Base-by-base conservation (phyloP, 805 yeast genomes). In the Metschnikowia shivogae region DNA sequence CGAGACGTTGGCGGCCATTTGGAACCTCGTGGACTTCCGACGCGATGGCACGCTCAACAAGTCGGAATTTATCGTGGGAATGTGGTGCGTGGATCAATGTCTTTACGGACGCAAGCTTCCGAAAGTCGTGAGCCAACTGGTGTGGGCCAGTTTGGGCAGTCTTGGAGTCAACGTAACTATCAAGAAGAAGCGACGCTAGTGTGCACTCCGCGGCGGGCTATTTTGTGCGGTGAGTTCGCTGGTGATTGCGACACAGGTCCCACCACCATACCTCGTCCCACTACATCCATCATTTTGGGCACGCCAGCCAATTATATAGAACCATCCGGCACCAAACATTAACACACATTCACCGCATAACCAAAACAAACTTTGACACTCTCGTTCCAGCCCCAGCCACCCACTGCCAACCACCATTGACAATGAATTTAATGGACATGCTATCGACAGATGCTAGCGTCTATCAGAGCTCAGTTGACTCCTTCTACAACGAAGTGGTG, bases 11-110 rank as follows among this genome's bases (percentile, higher is more conserved):
- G 70, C 67, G 20, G 76, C 78, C 39, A 82, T 83, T 26, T 88
- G 89, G 89, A 77, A 80, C 39, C 70, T 84, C 55, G 92, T 90
- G 5, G 88, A 78, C 59, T 74, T 66, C 44, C 62, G 81, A 53
- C 63, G 70, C 37, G 93, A 86, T 60, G 95, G 96, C 0, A 78
- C 86, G 1, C 68, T 93, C 44, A 84, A 82, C 53, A 78, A 87
- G 49, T 83, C 81, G 31, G 92, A 90, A 51, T 93, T 93, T 57
- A 68, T 92, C 28, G 92, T 90, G n/a, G 99, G 99, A 0, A 90
- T 87, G 86, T 93, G 99, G 99, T 65, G 90, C 4, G 90, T 93
- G 2, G 99, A 93, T 63, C 99, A 93, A 65, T 87, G 97, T 60
- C 71, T 93, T 11, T 93, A 92, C 60, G 99, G 99, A 0, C 73